These are phyloP conservation scores for Theobroma grandiflorum DNA, from an alignment of 441 rosid species.

Conservation along the genomic window DNA sequence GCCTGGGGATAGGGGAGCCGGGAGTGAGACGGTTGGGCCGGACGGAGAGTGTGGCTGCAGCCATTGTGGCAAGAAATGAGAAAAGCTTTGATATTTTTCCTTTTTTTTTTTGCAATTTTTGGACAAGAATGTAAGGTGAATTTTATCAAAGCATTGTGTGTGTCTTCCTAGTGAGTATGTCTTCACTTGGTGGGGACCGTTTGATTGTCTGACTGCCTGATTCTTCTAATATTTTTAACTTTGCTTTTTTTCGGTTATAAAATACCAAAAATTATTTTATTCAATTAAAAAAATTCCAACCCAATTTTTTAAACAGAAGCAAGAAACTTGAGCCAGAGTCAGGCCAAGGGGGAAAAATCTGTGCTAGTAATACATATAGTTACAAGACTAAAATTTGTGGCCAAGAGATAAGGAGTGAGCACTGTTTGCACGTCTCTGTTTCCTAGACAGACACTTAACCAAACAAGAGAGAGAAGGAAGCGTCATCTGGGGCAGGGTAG, in stretches of 20 bases:
- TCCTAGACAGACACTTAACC: neutral
- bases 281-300: too few species aligned
- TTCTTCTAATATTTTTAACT: neutral
- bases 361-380: neutral
- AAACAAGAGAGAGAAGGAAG: neutral
- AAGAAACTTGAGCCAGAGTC: neutral
- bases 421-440: slow-evolving; percentile 5
- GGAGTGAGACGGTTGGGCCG: slow-evolving; percentile 65
- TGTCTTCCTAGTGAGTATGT: neutral
- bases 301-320: neutral
- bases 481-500: neutral
- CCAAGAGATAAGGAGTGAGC: neutral
- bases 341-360: neutral
- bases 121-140: slow-evolving; percentile 11
- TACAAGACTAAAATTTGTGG: slow-evolving; percentile 14
- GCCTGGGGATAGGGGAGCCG: slow-evolving; percentile 45
- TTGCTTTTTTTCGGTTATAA: neutral
- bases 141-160: neutral
- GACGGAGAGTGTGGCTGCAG: slow-evolving; percentile 79
- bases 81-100: neutral
- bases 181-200: neutral
- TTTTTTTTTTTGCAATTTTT: neutral
- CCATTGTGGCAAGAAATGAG: slow-evolving; percentile 41
- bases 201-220: slow-evolving; percentile 6
- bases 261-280: too few species aligned